Conservation (phyloP, 73 alveolate species). For the Symbiodinium pilosum region DNA sequence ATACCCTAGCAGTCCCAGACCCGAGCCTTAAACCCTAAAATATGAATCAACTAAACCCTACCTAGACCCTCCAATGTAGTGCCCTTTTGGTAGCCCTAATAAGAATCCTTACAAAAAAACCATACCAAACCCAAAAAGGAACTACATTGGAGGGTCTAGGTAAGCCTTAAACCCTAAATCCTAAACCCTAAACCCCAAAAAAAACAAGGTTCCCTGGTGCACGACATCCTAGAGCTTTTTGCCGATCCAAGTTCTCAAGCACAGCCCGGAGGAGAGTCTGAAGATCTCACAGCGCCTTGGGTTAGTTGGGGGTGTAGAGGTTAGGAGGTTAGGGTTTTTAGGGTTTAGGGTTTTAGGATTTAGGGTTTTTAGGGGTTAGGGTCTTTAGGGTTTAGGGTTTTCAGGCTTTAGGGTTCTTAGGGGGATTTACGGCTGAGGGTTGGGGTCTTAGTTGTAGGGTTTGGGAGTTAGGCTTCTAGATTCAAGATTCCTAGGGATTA, state of each 20-base stretch:
- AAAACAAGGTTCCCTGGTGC: neutral
- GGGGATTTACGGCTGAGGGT: neutral
- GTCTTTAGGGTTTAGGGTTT: neutral
- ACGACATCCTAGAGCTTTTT: neutral
- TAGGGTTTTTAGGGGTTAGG: neutral
- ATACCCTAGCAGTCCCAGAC: neutral
- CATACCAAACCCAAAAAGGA: no score
- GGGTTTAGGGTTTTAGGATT: neutral
- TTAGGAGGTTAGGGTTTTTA: neutral
- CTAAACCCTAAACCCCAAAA: neutral
- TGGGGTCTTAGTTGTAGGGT: neutral
- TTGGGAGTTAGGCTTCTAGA: neutral
- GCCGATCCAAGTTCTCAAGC: neutral
- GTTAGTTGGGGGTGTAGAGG: neutral
- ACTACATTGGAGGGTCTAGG: no score
- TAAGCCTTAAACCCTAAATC: neutral
- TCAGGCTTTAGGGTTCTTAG: no score
- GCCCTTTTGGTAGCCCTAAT: no score
- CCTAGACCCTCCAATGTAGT: no score
- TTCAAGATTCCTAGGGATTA: no score
- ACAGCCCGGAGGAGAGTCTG: neutral
- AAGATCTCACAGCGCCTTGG: neutral
- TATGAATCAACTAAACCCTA: no score
- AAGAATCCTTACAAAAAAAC: no score
- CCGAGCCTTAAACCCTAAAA: no score